These are phyloP conservation scores for Hygrocybe punicea DNA, from an alignment of 768 basidiomycete genomes.

Conservation along the genomic window DNA sequence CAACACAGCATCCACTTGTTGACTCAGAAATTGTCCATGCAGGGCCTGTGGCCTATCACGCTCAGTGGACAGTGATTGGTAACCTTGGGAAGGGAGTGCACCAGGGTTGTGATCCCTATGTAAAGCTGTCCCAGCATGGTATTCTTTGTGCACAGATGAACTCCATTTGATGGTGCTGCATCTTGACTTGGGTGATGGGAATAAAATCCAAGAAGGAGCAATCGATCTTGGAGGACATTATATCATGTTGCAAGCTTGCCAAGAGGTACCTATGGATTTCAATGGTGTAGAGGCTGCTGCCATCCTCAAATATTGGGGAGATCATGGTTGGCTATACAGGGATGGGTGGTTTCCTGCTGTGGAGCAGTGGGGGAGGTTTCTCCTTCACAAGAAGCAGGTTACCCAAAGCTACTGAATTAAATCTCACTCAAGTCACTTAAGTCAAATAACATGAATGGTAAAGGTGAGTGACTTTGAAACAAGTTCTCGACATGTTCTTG, in stretches of 20 bases:
- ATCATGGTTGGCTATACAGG: neutral
- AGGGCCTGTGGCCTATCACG: neutral
- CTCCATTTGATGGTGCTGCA: neutral
- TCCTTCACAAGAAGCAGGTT: constrained; percentile 11
- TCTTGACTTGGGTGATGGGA: neutral
- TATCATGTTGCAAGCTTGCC: constrained; percentile 3
- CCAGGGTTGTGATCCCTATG: constrained; percentile 5
- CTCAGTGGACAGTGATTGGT: constrained; percentile 10
- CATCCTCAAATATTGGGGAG: neutral
- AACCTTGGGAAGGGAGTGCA: constrained; percentile 7
- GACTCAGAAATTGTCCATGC: neutral
- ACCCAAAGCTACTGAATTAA: constrained; percentile 7
- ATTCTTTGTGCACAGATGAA: constrained; percentile 5
- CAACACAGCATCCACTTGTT: constrained; percentile 1
- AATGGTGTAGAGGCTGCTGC: neutral
- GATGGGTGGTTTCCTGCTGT: neutral
- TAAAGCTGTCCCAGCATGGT: constrained; percentile 9
- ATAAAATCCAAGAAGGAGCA: neutral
- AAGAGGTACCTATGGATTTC: neutral
- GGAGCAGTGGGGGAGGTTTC: constrained; percentile 11
- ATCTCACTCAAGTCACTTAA: neutral
- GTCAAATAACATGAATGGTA: constrained; percentile 5
- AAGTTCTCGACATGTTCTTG: no score
- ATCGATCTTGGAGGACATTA: constrained; percentile 4
- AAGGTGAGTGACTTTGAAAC: neutral